A percentile compares a stretch with the other conserved stretches of the same genome.
phyloP scores from a whole-genome alignment of 495 filamentous ascomycete genomes.

The Podospora pseudoanserina region DNA sequence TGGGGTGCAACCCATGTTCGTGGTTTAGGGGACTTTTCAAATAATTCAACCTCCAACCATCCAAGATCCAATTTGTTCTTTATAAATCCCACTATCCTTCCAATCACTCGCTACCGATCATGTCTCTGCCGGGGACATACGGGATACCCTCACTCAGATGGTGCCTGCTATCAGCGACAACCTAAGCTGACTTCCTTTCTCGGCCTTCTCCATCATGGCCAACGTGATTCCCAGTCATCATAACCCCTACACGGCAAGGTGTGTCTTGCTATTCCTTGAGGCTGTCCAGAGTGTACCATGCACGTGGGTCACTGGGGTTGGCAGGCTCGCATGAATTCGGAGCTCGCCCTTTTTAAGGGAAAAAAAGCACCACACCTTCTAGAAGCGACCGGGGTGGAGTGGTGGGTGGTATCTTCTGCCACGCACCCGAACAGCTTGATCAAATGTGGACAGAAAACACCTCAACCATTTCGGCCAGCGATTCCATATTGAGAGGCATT shows the following conservation, averaged over 20 bases:
- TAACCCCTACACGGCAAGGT: neutral
- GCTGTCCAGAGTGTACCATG: neutral
- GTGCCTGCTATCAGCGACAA: no score
- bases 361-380: neutral
- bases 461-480: constrained; percentile 4
- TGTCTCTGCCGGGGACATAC: no score
- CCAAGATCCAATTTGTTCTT: no score
- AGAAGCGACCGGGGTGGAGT: neutral
- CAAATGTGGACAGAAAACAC: neutral
- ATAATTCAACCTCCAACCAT: neutral
- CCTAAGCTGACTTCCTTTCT: neutral
- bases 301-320: neutral
- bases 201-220: neutral
- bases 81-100: no score
- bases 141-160: no score
- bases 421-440: neutral
- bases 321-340: neutral
- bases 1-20: neutral
- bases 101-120: no score
- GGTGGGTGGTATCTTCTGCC: neutral
- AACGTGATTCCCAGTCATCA: neutral
- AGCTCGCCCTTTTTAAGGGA: neutral
- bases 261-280: neutral
- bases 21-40: neutral
- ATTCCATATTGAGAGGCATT: constrained; percentile 10